phyloP scores from a whole-genome alignment of 495 filamentous ascomycete species.

The Cetradonia linearis region DNA sequence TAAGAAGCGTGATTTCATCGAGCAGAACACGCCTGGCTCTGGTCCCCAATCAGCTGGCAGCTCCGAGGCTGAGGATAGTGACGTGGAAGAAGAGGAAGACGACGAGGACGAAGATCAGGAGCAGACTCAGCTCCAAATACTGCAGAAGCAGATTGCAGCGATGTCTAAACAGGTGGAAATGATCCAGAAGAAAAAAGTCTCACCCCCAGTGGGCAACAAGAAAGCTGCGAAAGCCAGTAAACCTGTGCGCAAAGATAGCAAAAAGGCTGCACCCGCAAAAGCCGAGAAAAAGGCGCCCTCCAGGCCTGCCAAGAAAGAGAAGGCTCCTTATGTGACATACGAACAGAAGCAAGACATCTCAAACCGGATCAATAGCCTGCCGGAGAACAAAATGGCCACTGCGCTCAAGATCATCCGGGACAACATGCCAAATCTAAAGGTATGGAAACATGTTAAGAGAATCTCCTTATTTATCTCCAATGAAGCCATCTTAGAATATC shows the following conservation, averaged over 20 bases:
- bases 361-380: conserved; percentile 62
- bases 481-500: conserved; percentile 7
- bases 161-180: conserved; percentile 47
- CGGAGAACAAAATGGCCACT: conserved; percentile 59
- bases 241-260: conserved; percentile 42
- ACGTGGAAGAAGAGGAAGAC: conserved; percentile 58
- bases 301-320: conserved; percentile 38
- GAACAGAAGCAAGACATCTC: conserved; percentile 81
- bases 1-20: conserved; percentile 66
- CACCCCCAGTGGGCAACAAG: conserved; percentile 49
- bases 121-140: conserved; percentile 52
- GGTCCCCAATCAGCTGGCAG: conserved; percentile 43
- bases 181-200: conserved; percentile 53
- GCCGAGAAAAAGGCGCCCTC: conserved; percentile 40
- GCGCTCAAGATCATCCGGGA: conserved; percentile 85
- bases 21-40: conserved; percentile 53
- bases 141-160: conserved; percentile 57
- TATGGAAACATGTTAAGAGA: conserved; percentile 26
- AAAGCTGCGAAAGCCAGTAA: conserved; percentile 45
- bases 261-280: conserved; percentile 45
- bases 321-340: conserved; percentile 49
- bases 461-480: background rate
- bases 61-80: conserved; percentile 51
- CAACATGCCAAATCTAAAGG: conserved; percentile 69
- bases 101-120: conserved; percentile 47